A percentile compares a stretch with the other conserved stretches of the same genome.
Evolutionary conservation across 345 rosid genomes (phyloP).

Genomic region (Salix suchowensis): DNA sequence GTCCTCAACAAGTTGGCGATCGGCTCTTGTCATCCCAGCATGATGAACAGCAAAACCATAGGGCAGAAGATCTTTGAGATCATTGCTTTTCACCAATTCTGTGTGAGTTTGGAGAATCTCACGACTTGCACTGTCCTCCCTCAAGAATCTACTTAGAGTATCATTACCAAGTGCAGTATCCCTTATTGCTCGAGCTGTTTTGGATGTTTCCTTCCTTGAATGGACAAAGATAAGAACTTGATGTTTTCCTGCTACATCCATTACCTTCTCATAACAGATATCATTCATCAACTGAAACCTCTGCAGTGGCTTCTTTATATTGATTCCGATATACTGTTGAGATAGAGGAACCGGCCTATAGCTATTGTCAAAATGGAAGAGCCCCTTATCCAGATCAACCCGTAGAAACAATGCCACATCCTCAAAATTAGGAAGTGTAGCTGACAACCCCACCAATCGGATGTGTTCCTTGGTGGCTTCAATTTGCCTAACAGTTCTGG

Average conservation of each 20-base stretch:
- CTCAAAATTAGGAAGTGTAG: constrained; percentile 90
- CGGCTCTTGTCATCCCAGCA: constrained; percentile 89
- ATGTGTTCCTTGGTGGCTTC: constrained; percentile 90
- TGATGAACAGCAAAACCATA: constrained; percentile 95
- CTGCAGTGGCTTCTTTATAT: constrained; percentile 87
- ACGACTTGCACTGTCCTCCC: constrained; percentile 80
- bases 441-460: constrained; percentile 90
- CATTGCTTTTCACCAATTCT: constrained; percentile 62
- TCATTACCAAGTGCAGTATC: constrained; percentile 87
- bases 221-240: constrained; percentile 97
- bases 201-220: constrained; percentile 90
- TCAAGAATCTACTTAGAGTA: constrained; percentile 75
- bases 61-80: constrained; percentile 77
- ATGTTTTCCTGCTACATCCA: constrained; percentile 89
- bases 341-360: constrained; percentile 91
- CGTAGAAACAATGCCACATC: constrained; percentile 89
- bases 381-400: constrained; percentile 60
- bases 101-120: constrained; percentile 71
- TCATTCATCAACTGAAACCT: constrained; percentile 98
- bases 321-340: constrained; percentile 91
- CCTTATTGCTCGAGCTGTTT: constrained; percentile 75
- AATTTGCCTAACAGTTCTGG: constrained; percentile 91
- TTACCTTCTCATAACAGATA: constrained; percentile 82
- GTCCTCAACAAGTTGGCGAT: constrained; percentile 78
- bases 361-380: constrained; percentile 89